Percentiles rank a stretch among this genome's conserved stretches.
These are phyloP conservation scores for Pleomassaria siparia DNA, from an alignment of 2,329 filamentous ascomycete species.

Conservation along the genomic window DNA sequence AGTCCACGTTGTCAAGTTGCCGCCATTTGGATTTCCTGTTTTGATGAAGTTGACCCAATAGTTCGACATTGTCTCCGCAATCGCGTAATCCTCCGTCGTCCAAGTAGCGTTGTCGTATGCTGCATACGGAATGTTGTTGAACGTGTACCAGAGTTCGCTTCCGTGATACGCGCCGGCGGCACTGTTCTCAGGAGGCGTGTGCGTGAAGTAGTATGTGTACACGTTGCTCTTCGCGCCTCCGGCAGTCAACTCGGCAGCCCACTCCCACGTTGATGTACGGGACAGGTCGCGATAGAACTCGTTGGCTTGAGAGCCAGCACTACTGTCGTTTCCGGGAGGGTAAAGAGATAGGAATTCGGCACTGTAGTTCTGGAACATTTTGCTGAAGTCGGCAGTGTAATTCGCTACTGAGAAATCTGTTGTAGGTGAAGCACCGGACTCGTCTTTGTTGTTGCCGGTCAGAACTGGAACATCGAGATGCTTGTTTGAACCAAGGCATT, in stretches of 20 bases:
- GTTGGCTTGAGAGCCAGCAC: not conserved
- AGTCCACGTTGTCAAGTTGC: not conserved
- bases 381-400: not conserved
- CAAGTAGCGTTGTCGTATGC: conserved; percentile 30
- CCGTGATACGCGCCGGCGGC: not conserved
- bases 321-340: conserved; percentile 1
- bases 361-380: not conserved
- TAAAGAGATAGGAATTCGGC: not conserved
- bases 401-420: not conserved
- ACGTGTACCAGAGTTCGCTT: conserved; percentile 1
- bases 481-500: conserved; percentile 38
- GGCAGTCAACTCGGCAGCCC: not conserved
- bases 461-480: conserved; percentile 53
- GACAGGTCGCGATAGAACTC: conserved; percentile 1
- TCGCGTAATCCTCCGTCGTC: conserved; percentile 33
- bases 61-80: conserved; percentile 30
- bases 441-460: conserved; percentile 54
- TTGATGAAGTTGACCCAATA: conserved; percentile 43
- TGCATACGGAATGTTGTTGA: conserved; percentile 43
- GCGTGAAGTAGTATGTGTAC: conserved; percentile 1
- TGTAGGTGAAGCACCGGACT: conserved; percentile 44
- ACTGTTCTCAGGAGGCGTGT: conserved; percentile 1
- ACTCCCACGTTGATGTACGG: conserved; percentile 1
- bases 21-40: conserved; percentile 23
- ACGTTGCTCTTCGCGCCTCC: conserved; percentile 2